These are phyloP conservation scores for Plasmodium knowlesi DNA, from an alignment of 169 alveolate species.

Conservation along the genomic window DNA sequence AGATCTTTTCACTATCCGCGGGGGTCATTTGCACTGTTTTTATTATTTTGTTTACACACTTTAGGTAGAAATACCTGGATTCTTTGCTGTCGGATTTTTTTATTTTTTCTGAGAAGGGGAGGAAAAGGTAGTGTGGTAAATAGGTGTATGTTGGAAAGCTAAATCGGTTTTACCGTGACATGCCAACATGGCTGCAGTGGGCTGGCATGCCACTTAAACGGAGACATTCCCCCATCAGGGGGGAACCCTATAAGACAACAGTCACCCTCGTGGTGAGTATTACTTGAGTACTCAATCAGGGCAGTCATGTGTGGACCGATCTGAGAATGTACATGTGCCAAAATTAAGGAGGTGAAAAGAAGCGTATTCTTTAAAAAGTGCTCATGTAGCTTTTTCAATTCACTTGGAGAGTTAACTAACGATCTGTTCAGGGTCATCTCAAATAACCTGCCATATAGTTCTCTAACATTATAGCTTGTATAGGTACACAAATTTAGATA, in stretches of 20 bases:
- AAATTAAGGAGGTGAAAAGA: conserved; percentile 25
- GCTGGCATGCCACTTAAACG: not conserved
- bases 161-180: not conserved
- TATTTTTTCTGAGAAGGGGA: conserved; percentile 26
- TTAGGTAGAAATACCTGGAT: conserved; percentile 19
- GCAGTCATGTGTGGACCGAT: conserved; percentile 20
- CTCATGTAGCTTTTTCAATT: conserved; percentile 33
- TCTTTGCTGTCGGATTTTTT: conserved; percentile 20
- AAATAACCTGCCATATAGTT: conserved; percentile 28
- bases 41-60: conserved; percentile 34
- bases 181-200: too few relatives aligned
- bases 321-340: conserved; percentile 2
- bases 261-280: not conserved
- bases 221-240: not conserved
- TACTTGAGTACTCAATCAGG: conserved; percentile 65
- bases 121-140: not conserved
- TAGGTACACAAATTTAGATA: conserved; percentile 30
- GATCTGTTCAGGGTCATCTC: conserved; percentile 6
- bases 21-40: not conserved
- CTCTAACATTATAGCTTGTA: conserved; percentile 17
- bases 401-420: not conserved
- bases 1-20: conserved; percentile 30
- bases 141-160: not conserved
- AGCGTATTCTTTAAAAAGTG: conserved; percentile 28
- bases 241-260: not conserved